phyloP scores from a whole-genome alignment of 2,329 filamentous ascomycete species.

The Fusarium gaditjirri region DNA sequence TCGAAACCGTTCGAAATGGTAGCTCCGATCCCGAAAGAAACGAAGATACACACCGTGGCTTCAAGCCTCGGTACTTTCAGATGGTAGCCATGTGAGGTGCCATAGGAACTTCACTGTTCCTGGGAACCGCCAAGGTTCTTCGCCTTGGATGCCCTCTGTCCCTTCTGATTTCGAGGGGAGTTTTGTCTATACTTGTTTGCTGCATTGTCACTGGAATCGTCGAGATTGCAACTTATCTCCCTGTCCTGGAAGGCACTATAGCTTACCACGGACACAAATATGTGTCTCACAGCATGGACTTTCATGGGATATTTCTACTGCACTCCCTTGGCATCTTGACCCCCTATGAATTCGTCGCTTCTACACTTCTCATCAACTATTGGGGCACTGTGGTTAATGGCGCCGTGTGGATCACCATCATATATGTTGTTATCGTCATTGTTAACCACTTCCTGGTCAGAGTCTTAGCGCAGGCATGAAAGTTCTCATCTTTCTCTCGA shows the following conservation, averaged over 20 bases:
- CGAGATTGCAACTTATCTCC: slow-evolving; percentile 47
- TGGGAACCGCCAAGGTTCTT: not conserved
- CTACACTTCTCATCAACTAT: not conserved
- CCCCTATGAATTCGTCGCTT: not conserved
- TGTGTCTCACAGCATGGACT: slow-evolving; percentile 47
- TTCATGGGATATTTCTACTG: slow-evolving; percentile 57
- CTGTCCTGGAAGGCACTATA: slow-evolving; percentile 34
- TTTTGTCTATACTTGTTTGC: not conserved
- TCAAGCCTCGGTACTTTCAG: not conserved
- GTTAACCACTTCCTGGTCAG: not conserved
- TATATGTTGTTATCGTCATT: not conserved
- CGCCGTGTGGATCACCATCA: not conserved
- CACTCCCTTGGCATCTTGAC: slow-evolving; percentile 44
- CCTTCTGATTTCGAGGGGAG: not conserved
- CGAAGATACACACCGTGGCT: not conserved
- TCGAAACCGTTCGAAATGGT: not conserved
- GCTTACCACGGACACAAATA: slow-evolving; percentile 42
- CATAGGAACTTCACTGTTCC: not conserved
- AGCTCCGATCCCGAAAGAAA: not conserved
- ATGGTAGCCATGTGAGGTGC: not conserved
- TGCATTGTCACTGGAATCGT: not conserved
- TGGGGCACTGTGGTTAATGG: not conserved
- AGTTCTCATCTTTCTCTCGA: not conserved
- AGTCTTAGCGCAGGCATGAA: not conserved
- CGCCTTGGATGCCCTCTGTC: not conserved